Percentiles rank a stretch among this genome's conserved stretches.
Evolutionary conservation across 2,329 filamentous ascomycete genomes (phyloP).

Genomic region (Hymenotorrendiella dingleyae): DNA sequence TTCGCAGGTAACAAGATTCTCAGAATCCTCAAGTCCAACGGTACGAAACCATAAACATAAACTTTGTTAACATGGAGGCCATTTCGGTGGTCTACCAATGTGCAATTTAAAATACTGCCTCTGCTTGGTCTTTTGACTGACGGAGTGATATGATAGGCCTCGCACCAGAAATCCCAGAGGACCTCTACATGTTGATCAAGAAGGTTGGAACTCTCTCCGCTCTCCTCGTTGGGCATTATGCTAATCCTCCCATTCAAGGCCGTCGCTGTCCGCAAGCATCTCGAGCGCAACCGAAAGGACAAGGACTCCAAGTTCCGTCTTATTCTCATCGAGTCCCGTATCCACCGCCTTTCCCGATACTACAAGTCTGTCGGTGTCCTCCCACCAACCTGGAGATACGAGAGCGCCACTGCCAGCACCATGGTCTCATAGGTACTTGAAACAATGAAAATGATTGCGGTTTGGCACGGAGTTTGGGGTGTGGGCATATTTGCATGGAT

Average conservation of each 20-base stretch:
- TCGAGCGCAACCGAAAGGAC: conserved; percentile 99
- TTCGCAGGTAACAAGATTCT: conserved; percentile 95
- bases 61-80: conserved; percentile 29
- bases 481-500: conserved; percentile 25
- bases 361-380: conserved; percentile 92
- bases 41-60: conserved; percentile 56
- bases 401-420: conserved; percentile 93
- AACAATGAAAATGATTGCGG: conserved; percentile 12
- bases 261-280: conserved; percentile 98
- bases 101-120: conserved; percentile 49
- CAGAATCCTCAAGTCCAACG: conserved; percentile 93
- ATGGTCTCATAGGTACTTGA: conserved; percentile 70
- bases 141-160: conserved; percentile 85
- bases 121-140: conserved; percentile 88
- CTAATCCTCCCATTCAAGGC: conserved; percentile 45
- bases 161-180: conserved; percentile 97
- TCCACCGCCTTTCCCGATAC: conserved; percentile 98
- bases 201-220: conserved; percentile 58
- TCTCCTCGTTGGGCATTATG: neutral
- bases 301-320: conserved; percentile 99
- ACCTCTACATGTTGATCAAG: conserved; percentile 99
- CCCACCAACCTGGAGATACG: conserved; percentile 97
- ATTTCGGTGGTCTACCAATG: conserved; percentile 19
- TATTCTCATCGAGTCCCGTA: conserved; percentile 99
- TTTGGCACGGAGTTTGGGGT: conserved; percentile 28